Evolutionary conservation across 108 stramenopile genomes (phyloP), one percentile per base, ranked within the genome.

Genomic region (Poteriospumella lacustris): DNA sequence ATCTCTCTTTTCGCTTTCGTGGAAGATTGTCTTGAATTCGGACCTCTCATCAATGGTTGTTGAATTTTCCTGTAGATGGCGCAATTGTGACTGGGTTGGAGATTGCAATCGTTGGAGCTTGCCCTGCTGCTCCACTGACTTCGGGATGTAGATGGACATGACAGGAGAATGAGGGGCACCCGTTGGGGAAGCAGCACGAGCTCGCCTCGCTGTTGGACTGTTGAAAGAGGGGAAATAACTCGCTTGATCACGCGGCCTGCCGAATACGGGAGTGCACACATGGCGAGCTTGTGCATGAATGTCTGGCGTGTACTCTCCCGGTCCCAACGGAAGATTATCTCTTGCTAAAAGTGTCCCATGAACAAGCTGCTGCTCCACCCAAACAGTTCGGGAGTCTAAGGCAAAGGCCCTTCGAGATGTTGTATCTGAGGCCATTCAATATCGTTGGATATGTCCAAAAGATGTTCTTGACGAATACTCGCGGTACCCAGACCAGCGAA

Each of bases 311-410:
- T 73, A 73, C 36, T 73, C 70, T 12, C 70, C 70, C 5, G 70
- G 70, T 44, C 70, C 70, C 31, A 73, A 26, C 5, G 43, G 24
- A 12, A 73, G 24, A 73, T 73, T 73, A 73, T 73, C 70, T 52
- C 70, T 44, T 52, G 70, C 31, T 29, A 73, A 26, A 38, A 39
- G 29, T 5, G 36, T 3, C 9, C 33, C 3, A 26, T 73, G 36
- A 73, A 44, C 43, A 34, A 42, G 33, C 36, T 73, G 70, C 33
- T 73, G 70, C 41, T 73, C 70, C 26, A 73, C 70, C 70, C 70
- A 73, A 15, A 73, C 70, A 73, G 70, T 38, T 12, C 70, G 36
- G 24, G 70, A 73, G 42, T 73, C 70, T 28, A 73, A 34, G 12
- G 70, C 31, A 42, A 73, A 73, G 5, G 70, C 70, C 31, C 70